Base-by-base conservation (phyloP, 176 grass and related monocot genomes). In the Tuctoria greenei region DNA sequence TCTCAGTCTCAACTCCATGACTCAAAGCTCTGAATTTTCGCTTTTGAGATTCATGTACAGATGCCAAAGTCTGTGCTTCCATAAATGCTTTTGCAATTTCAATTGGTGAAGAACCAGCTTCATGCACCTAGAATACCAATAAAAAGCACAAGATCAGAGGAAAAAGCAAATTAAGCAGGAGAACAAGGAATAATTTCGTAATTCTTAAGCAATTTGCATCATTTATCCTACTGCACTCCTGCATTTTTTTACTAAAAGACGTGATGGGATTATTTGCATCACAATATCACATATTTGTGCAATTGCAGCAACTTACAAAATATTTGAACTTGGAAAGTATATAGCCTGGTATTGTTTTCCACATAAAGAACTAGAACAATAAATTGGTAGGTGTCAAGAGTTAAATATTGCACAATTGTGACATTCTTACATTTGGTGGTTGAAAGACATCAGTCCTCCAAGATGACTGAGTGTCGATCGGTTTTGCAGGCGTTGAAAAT, bases 21-120 rank as follows among this genome's bases (percentile, higher is more conserved):
- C 77, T 82, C 71, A 80, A 76, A 69, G 81, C 72, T 69, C 23
- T 65, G 64, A 74, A 89, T 69, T 77, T 86, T 65, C 72, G 60
- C 24, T 47, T 73, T 71, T 64, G 84, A 41, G 73, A 86, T 44
- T 78, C 67, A 4, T 71, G 84, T 34, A 75, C 73, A 82, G 41
- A 89, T 54, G 73, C 77, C 58, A 80, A 75, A 10, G 35, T 78
- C 42, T 78, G 72, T 18, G 86, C 75, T 84, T 85, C 73, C 83
- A 93, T 89, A 80, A 75, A 93, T 61, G 90, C 84, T 75, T 78
- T 89, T 56, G 90, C 90, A 87, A 93, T 86, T 84, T 93, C 90
- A 71, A 86, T 65, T 39, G 90, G 86, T 62, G 86, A 92, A 70
- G 80, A 83, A 69, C 71, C 58, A 79, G 55, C 68, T 55, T 79